Conservation (phyloP, 257 asterid genomes). For the Nicotiana benthamiana region DNA sequence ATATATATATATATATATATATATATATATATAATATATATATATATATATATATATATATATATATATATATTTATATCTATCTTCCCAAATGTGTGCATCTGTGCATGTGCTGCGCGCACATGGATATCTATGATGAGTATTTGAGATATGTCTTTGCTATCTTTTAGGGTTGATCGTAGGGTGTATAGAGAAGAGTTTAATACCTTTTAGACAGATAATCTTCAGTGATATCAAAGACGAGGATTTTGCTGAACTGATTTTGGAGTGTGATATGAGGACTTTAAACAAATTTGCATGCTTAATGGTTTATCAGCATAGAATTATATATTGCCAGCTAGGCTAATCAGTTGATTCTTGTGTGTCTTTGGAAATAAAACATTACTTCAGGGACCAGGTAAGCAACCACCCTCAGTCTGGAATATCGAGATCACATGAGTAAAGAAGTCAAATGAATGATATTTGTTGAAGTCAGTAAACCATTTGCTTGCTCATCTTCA, state of each 20-base stretch:
- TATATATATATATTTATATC: too few species aligned
- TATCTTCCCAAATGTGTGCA: neutral
- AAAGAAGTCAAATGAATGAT: constrained; percentile 4
- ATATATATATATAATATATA: too few species aligned
- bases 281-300: neutral
- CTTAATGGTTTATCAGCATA: neutral
- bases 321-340: neutral
- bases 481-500: neutral
- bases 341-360: neutral
- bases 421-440: neutral
- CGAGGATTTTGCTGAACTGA: neutral
- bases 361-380: neutral
- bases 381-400: neutral
- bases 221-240: neutral
- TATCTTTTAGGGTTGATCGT: neutral
- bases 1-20: too few species aligned
- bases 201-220: neutral
- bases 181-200: neutral
- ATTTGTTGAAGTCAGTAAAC: neutral
- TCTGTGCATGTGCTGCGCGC: neutral
- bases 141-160: neutral
- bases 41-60: too few species aligned
- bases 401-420: neutral
- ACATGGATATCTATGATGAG: neutral
- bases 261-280: neutral